These are phyloP conservation scores for Chlorella sorokiniana DNA, from an alignment of 139 green algal genomes.

Conservation along the genomic window DNA sequence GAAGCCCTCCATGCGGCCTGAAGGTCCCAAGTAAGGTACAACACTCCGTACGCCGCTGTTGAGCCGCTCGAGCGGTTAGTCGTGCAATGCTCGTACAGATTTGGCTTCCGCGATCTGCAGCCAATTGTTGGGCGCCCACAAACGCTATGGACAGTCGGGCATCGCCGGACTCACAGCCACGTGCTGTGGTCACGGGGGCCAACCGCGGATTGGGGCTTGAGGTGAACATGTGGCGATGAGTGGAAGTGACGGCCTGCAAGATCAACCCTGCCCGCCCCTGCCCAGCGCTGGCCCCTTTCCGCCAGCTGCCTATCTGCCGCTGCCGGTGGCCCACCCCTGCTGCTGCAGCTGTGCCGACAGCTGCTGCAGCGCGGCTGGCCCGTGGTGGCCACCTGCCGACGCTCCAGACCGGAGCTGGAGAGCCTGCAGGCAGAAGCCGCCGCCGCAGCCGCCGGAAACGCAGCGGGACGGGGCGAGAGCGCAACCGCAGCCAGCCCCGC, in stretches of 20 bases:
- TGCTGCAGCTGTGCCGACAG: constrained; percentile 17
- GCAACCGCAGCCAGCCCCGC: not conserved
- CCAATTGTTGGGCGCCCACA: too few relatives aligned
- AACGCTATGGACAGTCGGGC: too few relatives aligned
- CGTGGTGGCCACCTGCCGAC: constrained; percentile 52
- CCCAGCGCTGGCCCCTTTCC: not conserved
- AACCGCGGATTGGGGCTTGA: constrained; percentile 59
- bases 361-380: constrained; percentile 50
- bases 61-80: too few relatives aligned
- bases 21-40: too few relatives aligned
- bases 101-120: too few relatives aligned
- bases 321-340: not conserved
- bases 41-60: too few relatives aligned
- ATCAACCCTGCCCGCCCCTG: too few relatives aligned
- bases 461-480: not conserved
- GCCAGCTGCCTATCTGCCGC: not conserved
- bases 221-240: constrained; percentile 9
- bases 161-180: not conserved
- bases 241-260: not conserved
- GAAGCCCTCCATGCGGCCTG: too few relatives aligned
- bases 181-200: constrained; percentile 32
- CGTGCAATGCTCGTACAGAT: too few relatives aligned
- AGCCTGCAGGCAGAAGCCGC: constrained; percentile 4
- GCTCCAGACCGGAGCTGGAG: constrained; percentile 34
- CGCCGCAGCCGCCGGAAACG: not conserved